These are phyloP conservation scores for Xylariaceae sp. DNA, from an alignment of 2,329 filamentous ascomycete species.

Conservation along the genomic window DNA sequence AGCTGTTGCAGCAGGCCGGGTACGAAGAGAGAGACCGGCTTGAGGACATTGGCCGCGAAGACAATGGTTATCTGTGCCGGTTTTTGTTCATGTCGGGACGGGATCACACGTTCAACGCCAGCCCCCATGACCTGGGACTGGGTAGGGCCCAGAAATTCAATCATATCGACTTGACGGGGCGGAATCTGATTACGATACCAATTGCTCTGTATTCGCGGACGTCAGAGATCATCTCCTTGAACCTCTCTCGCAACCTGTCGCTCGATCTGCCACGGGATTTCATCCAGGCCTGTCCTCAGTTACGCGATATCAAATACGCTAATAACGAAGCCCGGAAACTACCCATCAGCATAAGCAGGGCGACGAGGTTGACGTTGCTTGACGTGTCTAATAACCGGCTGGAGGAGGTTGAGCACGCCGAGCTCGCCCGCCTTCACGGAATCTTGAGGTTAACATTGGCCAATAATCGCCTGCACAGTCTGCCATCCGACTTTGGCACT, in stretches of 20 bases:
- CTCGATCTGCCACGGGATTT: constrained; percentile 94
- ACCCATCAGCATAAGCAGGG: constrained; percentile 76
- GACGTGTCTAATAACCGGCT: constrained; percentile 94
- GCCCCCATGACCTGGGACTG: constrained; percentile 73
- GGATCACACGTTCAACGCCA: constrained; percentile 72
- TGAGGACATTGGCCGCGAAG: constrained; percentile 90
- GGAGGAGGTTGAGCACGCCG: constrained; percentile 79
- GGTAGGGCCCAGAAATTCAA: constrained; percentile 84
- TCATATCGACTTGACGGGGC: constrained; percentile 84
- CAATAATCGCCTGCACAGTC: constrained; percentile 77
- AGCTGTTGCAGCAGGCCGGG: constrained; percentile 82
- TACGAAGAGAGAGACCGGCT: constrained; percentile 82
- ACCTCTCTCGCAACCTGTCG: constrained; percentile 86
- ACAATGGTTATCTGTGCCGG: constrained; percentile 93
- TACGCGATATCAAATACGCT: constrained; percentile 92
- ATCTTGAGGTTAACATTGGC: constrained; percentile 86
- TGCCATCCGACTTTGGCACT: constrained; percentile 76
- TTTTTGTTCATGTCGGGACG: constrained; percentile 92
- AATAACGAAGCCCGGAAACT: constrained; percentile 88
- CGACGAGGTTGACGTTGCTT: constrained; percentile 75
- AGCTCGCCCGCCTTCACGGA: constrained; percentile 67
- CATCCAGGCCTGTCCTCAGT: constrained; percentile 83
- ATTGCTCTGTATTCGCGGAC: constrained; percentile 91
- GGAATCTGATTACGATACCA: constrained; percentile 89
- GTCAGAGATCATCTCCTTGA: constrained; percentile 87